Evolutionary conservation across 306 rosid genomes (phyloP).

Genomic region (Cicer pinnatifidum): DNA sequence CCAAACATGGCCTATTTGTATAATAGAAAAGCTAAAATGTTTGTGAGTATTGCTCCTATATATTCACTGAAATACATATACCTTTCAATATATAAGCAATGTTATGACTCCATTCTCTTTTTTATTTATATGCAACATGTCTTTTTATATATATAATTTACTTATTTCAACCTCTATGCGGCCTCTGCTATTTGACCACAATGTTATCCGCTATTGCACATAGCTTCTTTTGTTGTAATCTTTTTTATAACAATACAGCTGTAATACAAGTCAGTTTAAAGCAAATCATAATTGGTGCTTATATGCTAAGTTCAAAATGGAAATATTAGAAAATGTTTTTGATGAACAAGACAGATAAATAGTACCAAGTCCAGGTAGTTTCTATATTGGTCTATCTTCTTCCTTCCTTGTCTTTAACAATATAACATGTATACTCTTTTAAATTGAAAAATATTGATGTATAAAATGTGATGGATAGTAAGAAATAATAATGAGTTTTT

Average conservation of each 20-base stretch:
- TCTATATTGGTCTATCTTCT: conserved; percentile 17
- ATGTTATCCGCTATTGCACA: no score
- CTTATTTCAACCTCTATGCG: no score
- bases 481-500: conserved; percentile 28
- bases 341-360: conserved; percentile 23
- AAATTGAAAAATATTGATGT: neutral
- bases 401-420: conserved; percentile 5
- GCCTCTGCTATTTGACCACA: no score
- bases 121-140: no score
- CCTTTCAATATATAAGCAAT: no score
- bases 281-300: conserved; percentile 25
- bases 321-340: conserved; percentile 28
- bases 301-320: conserved; percentile 22
- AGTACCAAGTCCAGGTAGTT: conserved; percentile 16
- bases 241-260: neutral
- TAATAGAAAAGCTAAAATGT: no score
- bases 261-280: conserved; percentile 29
- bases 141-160: no score
- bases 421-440: conserved; percentile 8
- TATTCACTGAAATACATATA: no score
- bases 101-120: no score
- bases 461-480: conserved; percentile 8
- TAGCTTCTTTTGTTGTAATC: conserved; percentile 15
- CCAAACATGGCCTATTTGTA: no score
- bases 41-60: no score